Conservation (phyloP, 2,329 filamentous ascomycete genomes). For the Lachnellula arida region DNA sequence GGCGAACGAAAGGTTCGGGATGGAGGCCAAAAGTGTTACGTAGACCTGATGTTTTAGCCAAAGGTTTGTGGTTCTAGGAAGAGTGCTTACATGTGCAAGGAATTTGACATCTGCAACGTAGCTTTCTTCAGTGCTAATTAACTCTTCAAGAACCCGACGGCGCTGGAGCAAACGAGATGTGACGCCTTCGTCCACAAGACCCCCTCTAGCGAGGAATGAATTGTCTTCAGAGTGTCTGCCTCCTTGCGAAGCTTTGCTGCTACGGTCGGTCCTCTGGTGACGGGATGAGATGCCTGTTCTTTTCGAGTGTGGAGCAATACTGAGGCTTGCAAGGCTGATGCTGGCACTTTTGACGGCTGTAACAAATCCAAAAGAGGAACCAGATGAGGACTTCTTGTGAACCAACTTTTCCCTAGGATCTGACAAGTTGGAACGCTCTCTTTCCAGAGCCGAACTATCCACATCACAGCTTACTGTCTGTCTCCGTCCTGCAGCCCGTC, state of each 20-base stretch:
- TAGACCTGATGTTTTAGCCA: slow-evolving; percentile 59
- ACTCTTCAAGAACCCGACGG: slow-evolving; percentile 75
- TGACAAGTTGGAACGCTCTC: slow-evolving; percentile 30
- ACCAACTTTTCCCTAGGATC: slow-evolving; percentile 33
- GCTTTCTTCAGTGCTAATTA: slow-evolving; percentile 79
- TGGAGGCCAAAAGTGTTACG: slow-evolving; percentile 67
- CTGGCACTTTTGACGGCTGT: slow-evolving; percentile 78
- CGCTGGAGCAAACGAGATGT: slow-evolving; percentile 69
- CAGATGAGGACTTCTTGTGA: slow-evolving; percentile 60
- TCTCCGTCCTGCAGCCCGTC: slow-evolving; percentile 45
- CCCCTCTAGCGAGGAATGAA: slow-evolving; percentile 51
- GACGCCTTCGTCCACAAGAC: slow-evolving; percentile 60
- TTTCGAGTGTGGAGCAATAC: slow-evolving; percentile 59
- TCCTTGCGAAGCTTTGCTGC: slow-evolving; percentile 56
- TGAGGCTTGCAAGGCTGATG: slow-evolving; percentile 69
- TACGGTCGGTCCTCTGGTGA: slow-evolving; percentile 56
- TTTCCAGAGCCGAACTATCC: slow-evolving; percentile 17
- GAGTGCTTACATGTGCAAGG: slow-evolving; percentile 71
- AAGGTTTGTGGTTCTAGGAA: slow-evolving; percentile 63
- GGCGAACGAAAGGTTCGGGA: slow-evolving; percentile 59
- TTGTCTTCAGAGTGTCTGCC: slow-evolving; percentile 64
- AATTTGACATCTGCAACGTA: slow-evolving; percentile 87
- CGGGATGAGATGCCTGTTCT: slow-evolving; percentile 47
- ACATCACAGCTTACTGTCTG: slow-evolving; percentile 34
- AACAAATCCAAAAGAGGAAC: slow-evolving; percentile 74